Conservation (phyloP, 768 basidiomycete genomes). For the Hemileccinum rubropunctum region DNA sequence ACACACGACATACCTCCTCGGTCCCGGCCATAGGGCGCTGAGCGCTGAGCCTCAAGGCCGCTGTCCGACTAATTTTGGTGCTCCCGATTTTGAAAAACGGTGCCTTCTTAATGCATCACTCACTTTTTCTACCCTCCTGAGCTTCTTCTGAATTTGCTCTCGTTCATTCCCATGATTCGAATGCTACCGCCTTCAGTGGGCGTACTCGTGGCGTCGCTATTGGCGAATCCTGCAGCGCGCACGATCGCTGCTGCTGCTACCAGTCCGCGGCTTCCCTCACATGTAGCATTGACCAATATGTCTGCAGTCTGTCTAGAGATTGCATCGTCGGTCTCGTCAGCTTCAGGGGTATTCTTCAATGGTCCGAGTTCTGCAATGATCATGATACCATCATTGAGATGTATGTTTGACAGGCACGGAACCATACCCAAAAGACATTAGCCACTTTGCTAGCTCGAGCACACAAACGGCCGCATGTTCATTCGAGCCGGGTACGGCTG, state of each 20-base stretch:
- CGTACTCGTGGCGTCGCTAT: conserved; percentile 8
- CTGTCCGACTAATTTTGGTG: not conserved
- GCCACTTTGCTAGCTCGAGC: conserved; percentile 51
- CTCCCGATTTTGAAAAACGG: conserved; percentile 11
- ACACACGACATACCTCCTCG: not conserved
- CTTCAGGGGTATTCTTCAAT: conserved; percentile 24
- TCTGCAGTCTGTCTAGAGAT: conserved; percentile 19
- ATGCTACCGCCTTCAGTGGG: conserved; percentile 6
- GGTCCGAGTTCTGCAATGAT: conserved; percentile 8
- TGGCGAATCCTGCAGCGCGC: conserved; percentile 1
- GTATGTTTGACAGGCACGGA: conserved; percentile 14
- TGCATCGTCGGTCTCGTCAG: conserved; percentile 17
- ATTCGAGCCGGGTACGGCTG: conserved; percentile 54
- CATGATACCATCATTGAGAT: conserved; percentile 8
- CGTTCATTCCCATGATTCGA: not conserved
- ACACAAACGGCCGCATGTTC: conserved; percentile 46
- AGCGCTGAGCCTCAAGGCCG: conserved; percentile 9
- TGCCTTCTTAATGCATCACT: conserved; percentile 3
- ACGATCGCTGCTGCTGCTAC: not conserved
- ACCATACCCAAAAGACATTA: conserved; percentile 40
- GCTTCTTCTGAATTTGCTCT: conserved; percentile 2
- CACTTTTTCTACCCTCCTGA: conserved; percentile 4
- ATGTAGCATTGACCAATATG: not conserved
- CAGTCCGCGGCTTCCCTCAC: not conserved
- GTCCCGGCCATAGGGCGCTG: not conserved